Conservation (phyloP, 768 basidiomycete genomes). For the Phlegmacium glaucopus region DNA sequence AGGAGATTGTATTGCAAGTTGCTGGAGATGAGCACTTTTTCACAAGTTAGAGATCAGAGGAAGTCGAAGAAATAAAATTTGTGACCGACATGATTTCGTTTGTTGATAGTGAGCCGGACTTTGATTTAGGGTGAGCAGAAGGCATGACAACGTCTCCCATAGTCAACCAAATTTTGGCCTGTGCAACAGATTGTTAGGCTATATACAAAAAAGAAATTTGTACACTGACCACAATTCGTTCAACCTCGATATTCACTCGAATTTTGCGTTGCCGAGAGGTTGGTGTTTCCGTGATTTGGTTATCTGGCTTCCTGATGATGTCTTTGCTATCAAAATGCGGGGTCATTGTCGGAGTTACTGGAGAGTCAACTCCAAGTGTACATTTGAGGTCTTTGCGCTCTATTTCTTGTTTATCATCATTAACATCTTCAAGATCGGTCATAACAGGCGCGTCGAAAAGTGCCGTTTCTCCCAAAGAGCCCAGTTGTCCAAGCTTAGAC, state of each 20-base stretch:
- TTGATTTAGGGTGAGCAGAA: conserved; percentile 15
- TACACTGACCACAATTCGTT: conserved; percentile 56
- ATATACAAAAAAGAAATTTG: not conserved
- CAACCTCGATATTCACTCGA: conserved; percentile 58
- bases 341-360: not conserved
- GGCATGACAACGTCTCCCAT: conserved; percentile 64
- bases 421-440: conserved; percentile 3
- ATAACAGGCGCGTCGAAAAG: conserved; percentile 12
- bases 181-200: conserved; percentile 1
- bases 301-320: not conserved
- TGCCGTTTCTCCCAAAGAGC: conserved; percentile 12
- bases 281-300: conserved; percentile 16
- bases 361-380: too few relatives aligned
- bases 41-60: not conserved
- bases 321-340: not conserved
- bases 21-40: conserved; percentile 54
- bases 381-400: not conserved
- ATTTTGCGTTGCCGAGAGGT: conserved; percentile 30
- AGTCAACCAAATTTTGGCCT: conserved; percentile 71
- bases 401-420: not conserved
- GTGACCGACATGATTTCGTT: conserved; percentile 18
- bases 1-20: conserved; percentile 47
- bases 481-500: conserved; percentile 4
- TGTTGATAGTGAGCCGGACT: conserved; percentile 24
- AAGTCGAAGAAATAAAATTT: not conserved